A percentile compares a stretch with the other conserved stretches of the same genome.
Evolutionary conservation across 78 protist genomes (phyloP).

Genomic region (Speleostelium caveatum): DNA sequence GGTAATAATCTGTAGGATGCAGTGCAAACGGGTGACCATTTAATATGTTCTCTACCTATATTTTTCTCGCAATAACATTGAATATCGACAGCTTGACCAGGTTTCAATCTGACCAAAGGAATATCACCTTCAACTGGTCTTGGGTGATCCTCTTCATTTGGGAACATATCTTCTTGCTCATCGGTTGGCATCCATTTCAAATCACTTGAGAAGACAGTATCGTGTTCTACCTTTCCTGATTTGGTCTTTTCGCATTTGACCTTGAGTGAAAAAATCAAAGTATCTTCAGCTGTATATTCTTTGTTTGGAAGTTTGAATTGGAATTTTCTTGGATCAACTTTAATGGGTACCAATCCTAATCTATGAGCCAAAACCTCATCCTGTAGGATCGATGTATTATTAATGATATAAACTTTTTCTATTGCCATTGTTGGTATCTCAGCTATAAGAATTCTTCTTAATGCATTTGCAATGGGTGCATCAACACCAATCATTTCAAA

Average conservation of each 20-base stretch:
- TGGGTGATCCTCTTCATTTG: slow-evolving; percentile 32
- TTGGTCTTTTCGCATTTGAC: slow-evolving; percentile 73
- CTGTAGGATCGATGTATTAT: slow-evolving; percentile 94
- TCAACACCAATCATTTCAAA: slow-evolving; percentile 93
- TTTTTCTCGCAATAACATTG: slow-evolving; percentile 85
- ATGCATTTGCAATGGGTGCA: slow-evolving; percentile 95
- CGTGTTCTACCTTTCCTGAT: slow-evolving; percentile 55
- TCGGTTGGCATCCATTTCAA: slow-evolving; percentile 92
- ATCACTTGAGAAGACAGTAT: slow-evolving; percentile 57
- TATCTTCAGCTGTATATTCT: slow-evolving; percentile 83
- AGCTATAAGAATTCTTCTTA: slow-evolving; percentile 93
- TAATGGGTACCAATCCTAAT: slow-evolving; percentile 92
- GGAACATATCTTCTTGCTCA: slow-evolving; percentile 79
- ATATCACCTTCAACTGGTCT: slow-evolving; percentile 93
- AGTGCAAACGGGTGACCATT: slow-evolving; percentile 98
- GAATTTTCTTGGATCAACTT: slow-evolving; percentile 88
- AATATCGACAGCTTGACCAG: slow-evolving; percentile 86
- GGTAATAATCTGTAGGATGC: slow-evolving; percentile 96
- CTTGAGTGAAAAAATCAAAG: slow-evolving; percentile 65
- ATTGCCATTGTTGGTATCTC: slow-evolving; percentile 97
- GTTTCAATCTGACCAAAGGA: slow-evolving; percentile 91
- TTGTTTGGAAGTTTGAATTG: slow-evolving; percentile 60
- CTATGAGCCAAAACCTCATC: slow-evolving; percentile 95
- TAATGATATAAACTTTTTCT: slow-evolving; percentile 88
- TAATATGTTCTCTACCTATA: slow-evolving; percentile 96